These are phyloP conservation scores for Clavariopsis aquatica DNA, from an alignment of 495 filamentous ascomycete species.

Conservation along the genomic window DNA sequence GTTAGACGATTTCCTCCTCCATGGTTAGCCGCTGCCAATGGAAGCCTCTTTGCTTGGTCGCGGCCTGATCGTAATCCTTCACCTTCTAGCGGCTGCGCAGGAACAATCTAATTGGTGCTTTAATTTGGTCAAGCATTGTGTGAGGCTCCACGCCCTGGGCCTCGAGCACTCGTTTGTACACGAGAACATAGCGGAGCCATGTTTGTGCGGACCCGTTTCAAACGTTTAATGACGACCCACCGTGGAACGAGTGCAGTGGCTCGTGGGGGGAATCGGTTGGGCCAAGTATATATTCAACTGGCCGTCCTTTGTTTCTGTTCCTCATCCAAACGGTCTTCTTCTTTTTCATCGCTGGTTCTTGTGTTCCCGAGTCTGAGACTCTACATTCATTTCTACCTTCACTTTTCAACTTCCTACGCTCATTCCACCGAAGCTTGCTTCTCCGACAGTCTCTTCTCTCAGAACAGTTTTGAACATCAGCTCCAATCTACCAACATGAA, in stretches of 20 bases:
- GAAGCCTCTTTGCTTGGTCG: conserved; percentile 2
- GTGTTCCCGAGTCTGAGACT: conserved; percentile 27
- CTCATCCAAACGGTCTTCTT: conserved; percentile 6
- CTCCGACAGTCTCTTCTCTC: neutral
- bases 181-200: neutral
- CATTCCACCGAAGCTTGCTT: conserved; percentile 26
- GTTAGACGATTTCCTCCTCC: conserved; percentile 10
- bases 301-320: neutral
- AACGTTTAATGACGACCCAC: conserved; percentile 29
- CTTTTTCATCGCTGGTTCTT: conserved; percentile 14
- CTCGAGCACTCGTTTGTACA: neutral
- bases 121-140: conserved; percentile 16
- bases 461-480: neutral
- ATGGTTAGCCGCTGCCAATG: conserved; percentile 6
- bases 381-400: conserved; percentile 29
- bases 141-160: neutral
- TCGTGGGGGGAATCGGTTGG: neutral
- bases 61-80: neutral
- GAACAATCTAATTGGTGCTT: conserved; percentile 16
- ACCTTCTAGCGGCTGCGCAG: neutral
- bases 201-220: conserved; percentile 17
- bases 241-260: neutral
- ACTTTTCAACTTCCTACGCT: conserved; percentile 17
- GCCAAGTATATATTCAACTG: neutral
- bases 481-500: conserved; percentile 17